Evolutionary conservation across 306 rosid genomes (phyloP), one percentile per base, ranked within the genome.

Genomic region (Acacia melanoxylon): DNA sequence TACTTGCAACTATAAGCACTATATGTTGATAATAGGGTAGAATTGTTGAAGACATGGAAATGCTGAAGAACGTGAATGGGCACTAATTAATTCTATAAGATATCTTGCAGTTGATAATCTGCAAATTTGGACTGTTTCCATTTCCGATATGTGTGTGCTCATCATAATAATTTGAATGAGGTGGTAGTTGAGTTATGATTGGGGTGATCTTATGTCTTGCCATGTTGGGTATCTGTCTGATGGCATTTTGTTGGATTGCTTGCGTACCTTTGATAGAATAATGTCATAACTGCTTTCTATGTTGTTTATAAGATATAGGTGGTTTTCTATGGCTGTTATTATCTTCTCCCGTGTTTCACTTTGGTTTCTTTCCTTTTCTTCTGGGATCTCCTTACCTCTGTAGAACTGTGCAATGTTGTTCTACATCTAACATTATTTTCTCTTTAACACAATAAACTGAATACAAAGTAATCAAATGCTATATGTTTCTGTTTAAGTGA

Each of bases 361-460:
- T 16, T 63, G 45, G 22, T 80, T 72, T 70, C 59, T 33, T 72
- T 72, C 61, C 24, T 48, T 48, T 74, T 49, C 15, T 73, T 81
- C 74, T 24, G 22, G 33, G 25, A 16, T 35, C 13, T 11, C 79
- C 14, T 33, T 63, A 46, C 9, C 19, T 40, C 12, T n/a, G 6
- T 63, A 63, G 45, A 51, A 63, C 12, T 81, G 56, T 22, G 56
- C 40, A 49, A 63, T 74, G 10, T 5, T 9, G 17, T 74, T 62
- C 42, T 49, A 6, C 45, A 11, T 52, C 15, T 35, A 25, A 48
- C 52, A 19, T 24, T 25, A 14, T 65, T 19, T 63, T 41, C n/a
- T 80, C 15, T 61, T 1, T 10, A 9, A 54, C 22, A 16, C 5
- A 17, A 29, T 29, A 73, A 82, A 54, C 5, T 67, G 76, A 75